Base-by-base conservation (phyloP, 2,329 filamentous ascomycete genomes). In the Scytalidium lignicola region DNA sequence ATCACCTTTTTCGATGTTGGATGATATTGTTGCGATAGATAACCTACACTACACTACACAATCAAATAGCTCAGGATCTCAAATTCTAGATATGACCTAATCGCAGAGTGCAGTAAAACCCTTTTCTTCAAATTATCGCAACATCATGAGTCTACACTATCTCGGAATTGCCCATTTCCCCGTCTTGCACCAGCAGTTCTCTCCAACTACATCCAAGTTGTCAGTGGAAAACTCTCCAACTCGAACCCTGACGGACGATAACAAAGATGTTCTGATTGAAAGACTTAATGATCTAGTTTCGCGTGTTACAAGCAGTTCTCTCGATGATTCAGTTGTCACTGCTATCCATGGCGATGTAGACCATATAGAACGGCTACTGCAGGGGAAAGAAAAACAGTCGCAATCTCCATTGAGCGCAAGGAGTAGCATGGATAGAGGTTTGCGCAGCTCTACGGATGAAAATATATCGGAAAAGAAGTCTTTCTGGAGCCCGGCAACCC, bases 311-410 rank as follows among this genome's bases (percentile, higher is more conserved):
- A 54, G 62, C 32, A 51, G 51, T n/a, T 48, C 49, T 22, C 50
- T 65, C 2, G 56, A 61, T 32, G 56, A 61, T 53, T 50, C 52
- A n/a, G 60, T 62, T 15, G 55, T 65, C 13, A 58, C 56, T 12
- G 55, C 58, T 13, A 59, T 71, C 10, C 63, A 69, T 41, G 56
- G 59, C 17, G 63, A 68, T 44, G 63, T 72, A 20, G 66, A 70
- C 41, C 62, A 59, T 40, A 65, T 72, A 23, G 70, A 72, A 46
- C 23, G 44, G n/a, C 37, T 63, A 6, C 43, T 63, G 39, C 52
- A 46, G 4, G 52, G 47, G 28, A 52, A 48, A 43, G 53, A 50
- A 23, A 56, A 17, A 37, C 32, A n/a, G 15, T 37, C 32, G n/a
- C 32, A 8, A 37, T 37, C 32, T 37, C 32, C 32, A 37, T 5